Conservation (phyloP, 768 basidiomycete genomes). For the Rossbeevera mucosa region DNA sequence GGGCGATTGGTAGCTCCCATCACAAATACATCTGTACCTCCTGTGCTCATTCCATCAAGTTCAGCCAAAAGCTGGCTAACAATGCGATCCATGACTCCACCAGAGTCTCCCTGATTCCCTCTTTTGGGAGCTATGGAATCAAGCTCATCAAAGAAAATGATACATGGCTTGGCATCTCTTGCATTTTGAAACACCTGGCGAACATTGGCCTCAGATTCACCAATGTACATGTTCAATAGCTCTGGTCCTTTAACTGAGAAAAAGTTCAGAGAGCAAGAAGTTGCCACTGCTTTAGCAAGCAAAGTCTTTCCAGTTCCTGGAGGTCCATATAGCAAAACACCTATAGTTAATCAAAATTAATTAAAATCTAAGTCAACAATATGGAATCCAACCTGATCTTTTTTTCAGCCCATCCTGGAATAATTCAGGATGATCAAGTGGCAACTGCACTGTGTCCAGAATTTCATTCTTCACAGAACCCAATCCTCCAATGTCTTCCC, state of each 20-base stretch:
- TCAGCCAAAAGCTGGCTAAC: conserved; percentile 93
- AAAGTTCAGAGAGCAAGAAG: conserved; percentile 91
- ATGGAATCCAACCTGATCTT: conserved; percentile 63
- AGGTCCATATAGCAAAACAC: conserved; percentile 89
- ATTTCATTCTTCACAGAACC: conserved; percentile 87
- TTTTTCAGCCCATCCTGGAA: conserved; percentile 93
- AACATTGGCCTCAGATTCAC: conserved; percentile 97
- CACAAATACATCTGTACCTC: conserved; percentile 78
- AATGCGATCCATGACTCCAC: conserved; percentile 97
- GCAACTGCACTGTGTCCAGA: conserved; percentile 91
- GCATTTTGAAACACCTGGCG: conserved; percentile 88
- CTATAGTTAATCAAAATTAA: conserved; percentile 34
- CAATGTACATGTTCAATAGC: conserved; percentile 96
- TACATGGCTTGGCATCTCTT: conserved; percentile 87
- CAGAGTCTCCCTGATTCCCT: conserved; percentile 93
- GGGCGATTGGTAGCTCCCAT: conserved; percentile 96
- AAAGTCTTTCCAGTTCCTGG: conserved; percentile 96
- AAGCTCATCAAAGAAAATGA: conserved; percentile 95
- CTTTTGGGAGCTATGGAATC: conserved; percentile 94
- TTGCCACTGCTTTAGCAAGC: conserved; percentile 94
- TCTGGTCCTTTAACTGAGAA: conserved; percentile 98
- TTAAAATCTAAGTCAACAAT: neutral
- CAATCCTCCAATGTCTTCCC: conserved; percentile 97
- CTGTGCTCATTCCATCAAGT: conserved; percentile 81
- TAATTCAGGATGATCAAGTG: conserved; percentile 83